Evolutionary conservation across 176 grass and related monocot genomes (phyloP).

Genomic region (Hyparrhenia diplandra): DNA sequence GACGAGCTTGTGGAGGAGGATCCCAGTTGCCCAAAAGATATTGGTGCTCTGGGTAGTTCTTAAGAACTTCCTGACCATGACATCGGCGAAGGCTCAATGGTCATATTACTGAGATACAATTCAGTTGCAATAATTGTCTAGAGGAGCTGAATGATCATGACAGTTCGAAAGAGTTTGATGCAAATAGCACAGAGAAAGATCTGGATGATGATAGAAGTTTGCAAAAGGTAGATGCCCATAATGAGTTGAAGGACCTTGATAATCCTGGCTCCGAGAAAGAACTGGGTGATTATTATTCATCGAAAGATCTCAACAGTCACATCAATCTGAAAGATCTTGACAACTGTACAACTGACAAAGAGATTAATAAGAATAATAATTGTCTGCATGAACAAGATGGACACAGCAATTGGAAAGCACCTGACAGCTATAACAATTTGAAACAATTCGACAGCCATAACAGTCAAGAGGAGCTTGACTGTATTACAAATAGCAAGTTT

Average conservation of each 20-base stretch:
- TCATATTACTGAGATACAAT: constrained; percentile 23
- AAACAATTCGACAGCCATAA: neutral
- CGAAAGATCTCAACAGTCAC: constrained; percentile 3
- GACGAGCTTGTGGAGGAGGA: neutral
- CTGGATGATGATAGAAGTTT: neutral
- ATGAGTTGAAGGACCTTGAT: constrained; percentile 3
- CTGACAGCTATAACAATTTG: neutral
- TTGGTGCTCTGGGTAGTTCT: constrained; percentile 12
- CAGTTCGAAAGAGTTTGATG: neutral
- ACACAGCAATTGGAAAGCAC: neutral
- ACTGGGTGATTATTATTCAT: neutral
- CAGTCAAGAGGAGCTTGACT: constrained; percentile 17
- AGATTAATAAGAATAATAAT: neutral
- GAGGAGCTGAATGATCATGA: constrained; percentile 19
- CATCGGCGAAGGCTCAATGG: neutral
- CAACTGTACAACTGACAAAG: neutral
- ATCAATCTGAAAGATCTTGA: neutral
- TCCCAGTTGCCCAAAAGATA: constrained; percentile 23
- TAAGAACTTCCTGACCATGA: constrained; percentile 17
- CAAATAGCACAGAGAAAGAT: constrained; percentile 7
- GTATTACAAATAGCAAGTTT: constrained; percentile 16
- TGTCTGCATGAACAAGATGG: neutral
- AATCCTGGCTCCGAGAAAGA: constrained; percentile 3
- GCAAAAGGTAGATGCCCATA: neutral
- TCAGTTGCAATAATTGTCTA: neutral